Conservation (phyloP, 2,329 filamentous ascomycete genomes). For the Volutella citrinella region DNA sequence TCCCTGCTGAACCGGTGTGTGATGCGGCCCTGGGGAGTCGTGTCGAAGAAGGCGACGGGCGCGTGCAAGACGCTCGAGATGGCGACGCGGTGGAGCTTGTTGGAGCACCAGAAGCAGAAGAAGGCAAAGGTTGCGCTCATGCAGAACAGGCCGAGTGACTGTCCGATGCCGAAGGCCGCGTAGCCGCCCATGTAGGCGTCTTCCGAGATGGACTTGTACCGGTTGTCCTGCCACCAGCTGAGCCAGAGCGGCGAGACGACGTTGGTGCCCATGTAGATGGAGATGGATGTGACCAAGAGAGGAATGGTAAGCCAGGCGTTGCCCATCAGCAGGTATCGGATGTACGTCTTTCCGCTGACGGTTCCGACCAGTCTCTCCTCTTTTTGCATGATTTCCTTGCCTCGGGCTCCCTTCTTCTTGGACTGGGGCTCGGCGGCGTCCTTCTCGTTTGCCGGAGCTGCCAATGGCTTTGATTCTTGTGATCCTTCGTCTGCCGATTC, state of each 20-base stretch:
- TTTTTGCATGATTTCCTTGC: constrained; percentile 45
- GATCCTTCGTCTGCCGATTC: no score
- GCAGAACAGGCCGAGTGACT: constrained; percentile 56
- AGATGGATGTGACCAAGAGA: constrained; percentile 48
- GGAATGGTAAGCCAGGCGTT: constrained; percentile 54
- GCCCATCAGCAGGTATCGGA: constrained; percentile 61
- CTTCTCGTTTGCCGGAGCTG: no score
- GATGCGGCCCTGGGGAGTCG: constrained; percentile 82
- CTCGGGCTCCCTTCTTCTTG: constrained; percentile 4
- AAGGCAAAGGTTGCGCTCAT: constrained; percentile 59
- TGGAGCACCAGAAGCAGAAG: constrained; percentile 39
- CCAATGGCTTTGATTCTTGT: no score
- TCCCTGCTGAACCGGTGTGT: constrained; percentile 96
- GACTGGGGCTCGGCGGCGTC: not conserved
- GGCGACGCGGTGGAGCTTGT: constrained; percentile 32
- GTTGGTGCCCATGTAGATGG: constrained; percentile 58
- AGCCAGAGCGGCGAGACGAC: constrained; percentile 58
- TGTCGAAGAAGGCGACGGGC: constrained; percentile 72
- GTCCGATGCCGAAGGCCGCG: constrained; percentile 51
- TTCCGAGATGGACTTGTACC: constrained; percentile 35
- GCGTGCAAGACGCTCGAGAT: constrained; percentile 18
- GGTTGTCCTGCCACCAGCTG: constrained; percentile 63
- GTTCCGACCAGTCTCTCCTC: constrained; percentile 58
- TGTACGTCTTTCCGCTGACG: constrained; percentile 60
- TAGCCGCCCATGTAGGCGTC: constrained; percentile 54